phyloP scores from a whole-genome alignment of 148 eudicot genomes.

The Spergularia bocconei region DNA sequence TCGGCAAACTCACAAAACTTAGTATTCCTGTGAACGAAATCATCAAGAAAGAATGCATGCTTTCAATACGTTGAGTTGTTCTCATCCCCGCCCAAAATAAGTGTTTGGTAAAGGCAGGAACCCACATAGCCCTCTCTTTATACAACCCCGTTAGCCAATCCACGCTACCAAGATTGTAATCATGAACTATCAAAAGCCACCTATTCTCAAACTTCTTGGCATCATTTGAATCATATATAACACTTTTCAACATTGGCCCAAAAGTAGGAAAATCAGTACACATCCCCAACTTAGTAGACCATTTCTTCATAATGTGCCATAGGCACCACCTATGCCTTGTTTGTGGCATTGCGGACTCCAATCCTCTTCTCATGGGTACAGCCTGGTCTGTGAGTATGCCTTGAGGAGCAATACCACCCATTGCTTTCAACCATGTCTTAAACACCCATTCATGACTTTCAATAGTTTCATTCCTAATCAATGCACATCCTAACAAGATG shows the following conservation, averaged over 20 bases:
- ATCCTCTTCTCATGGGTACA: not conserved
- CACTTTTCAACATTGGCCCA: not conserved
- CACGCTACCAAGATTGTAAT: not conserved
- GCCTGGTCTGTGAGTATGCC: not conserved
- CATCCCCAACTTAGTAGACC: not conserved
- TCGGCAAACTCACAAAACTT: not conserved
- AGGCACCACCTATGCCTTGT: constrained; percentile 5
- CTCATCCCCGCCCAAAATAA: constrained; percentile 7
- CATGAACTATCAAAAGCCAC: not conserved
- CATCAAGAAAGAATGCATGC: not conserved
- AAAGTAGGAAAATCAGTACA: not conserved
- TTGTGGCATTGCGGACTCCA: not conserved
- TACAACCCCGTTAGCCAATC: not conserved
- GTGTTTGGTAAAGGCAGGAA: not conserved
- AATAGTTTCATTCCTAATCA: not conserved
- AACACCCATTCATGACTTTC: not conserved
- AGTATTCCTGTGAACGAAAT: not conserved
- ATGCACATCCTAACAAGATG: not conserved
- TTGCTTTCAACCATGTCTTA: not conserved
- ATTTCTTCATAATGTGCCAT: not conserved
- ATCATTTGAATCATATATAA: not conserved
- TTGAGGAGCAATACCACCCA: not conserved
- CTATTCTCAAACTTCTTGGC: not conserved
- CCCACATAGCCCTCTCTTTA: constrained; percentile 7
- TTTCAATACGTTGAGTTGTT: not conserved